Conservation (phyloP, 2,329 filamentous ascomycete genomes). For the Paramyrothecium sp. region DNA sequence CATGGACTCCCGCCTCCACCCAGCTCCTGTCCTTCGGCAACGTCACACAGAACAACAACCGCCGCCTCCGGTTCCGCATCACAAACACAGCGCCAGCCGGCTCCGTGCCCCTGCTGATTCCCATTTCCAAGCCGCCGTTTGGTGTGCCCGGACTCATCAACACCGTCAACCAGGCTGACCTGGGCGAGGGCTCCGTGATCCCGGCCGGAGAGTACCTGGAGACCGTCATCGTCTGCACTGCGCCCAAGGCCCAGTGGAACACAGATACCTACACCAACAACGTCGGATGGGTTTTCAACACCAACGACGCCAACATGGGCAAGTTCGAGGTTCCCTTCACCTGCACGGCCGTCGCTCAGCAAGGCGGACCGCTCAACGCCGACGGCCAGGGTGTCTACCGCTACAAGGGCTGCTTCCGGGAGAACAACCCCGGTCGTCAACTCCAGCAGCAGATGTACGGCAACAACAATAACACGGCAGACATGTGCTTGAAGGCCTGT, state of each 20-base stretch:
- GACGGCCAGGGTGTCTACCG: not conserved
- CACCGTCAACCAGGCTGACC: slow-evolving; percentile 1
- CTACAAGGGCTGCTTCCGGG: slow-evolving; percentile 1
- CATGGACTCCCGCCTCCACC: not conserved
- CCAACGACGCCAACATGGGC: not conserved
- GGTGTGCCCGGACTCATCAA: not conserved
- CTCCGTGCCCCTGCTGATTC: not conserved
- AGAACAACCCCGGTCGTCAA: slow-evolving; percentile 2
- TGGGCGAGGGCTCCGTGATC: slow-evolving; percentile 1
- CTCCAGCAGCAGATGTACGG: not conserved
- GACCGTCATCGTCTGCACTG: not conserved
- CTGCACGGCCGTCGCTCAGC: slow-evolving; percentile 1
- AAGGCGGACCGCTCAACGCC: not conserved
- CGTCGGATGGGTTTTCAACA: not conserved
- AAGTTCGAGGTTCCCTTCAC: slow-evolving; percentile 3
- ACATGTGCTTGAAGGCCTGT: not conserved
- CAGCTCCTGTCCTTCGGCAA: not conserved
- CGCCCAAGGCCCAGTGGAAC: slow-evolving; percentile 1
- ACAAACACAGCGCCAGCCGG: not conserved
- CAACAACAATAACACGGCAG: not conserved
- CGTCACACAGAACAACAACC: not conserved
- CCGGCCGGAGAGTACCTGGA: not conserved
- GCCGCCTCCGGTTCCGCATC: slow-evolving; percentile 1
- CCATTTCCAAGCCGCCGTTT: slow-evolving; percentile 3
- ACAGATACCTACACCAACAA: not conserved